Evolutionary conservation across 176 grass and related monocot species (phyloP).

Genomic region (Thalia dealbata): DNA sequence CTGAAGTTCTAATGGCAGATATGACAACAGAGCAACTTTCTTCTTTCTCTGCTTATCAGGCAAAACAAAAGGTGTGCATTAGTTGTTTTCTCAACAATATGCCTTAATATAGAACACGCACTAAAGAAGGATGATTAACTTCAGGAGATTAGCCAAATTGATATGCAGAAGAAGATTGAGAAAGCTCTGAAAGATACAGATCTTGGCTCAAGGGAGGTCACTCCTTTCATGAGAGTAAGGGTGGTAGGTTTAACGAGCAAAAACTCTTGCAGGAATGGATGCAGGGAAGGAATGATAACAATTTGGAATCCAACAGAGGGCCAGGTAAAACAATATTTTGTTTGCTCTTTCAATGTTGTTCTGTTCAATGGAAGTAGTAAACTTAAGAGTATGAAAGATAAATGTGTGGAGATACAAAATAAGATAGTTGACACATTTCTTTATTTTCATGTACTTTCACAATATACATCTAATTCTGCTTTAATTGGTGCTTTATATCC

Average conservation of each 20-base stretch:
- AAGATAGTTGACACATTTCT: neutral
- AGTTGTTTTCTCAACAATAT: neutral
- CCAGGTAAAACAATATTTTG: constrained; percentile 32
- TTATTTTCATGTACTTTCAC: too few relatives aligned
- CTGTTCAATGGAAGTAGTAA: neutral
- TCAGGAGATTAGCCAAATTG: constrained; percentile 50
- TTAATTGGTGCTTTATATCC: neutral
- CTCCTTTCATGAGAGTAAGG: constrained; percentile 75
- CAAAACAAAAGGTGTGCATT: constrained; percentile 51
- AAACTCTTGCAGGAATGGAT: constrained; percentile 33
- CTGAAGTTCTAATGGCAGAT: constrained; percentile 72
- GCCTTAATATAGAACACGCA: neutral
- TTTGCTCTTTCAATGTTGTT: neutral
- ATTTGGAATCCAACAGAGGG: constrained; percentile 89
- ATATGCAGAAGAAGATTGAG: constrained; percentile 62
- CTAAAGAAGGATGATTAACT: constrained; percentile 6
- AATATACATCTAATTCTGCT: too few relatives aligned
- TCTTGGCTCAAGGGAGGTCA: constrained; percentile 71
- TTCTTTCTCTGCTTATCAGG: constrained; percentile 57
- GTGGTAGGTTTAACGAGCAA: constrained; percentile 50
- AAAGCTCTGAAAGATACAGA: constrained; percentile 56
- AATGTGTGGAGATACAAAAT: neutral
- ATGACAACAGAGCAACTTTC: constrained; percentile 62
- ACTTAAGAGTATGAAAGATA: neutral
- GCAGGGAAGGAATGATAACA: constrained; percentile 65